A percentile compares a stretch with the other conserved stretches of the same genome.
Evolutionary conservation across 495 filamentous ascomycete species (phyloP).

Genomic region (Collariella sp.): DNA sequence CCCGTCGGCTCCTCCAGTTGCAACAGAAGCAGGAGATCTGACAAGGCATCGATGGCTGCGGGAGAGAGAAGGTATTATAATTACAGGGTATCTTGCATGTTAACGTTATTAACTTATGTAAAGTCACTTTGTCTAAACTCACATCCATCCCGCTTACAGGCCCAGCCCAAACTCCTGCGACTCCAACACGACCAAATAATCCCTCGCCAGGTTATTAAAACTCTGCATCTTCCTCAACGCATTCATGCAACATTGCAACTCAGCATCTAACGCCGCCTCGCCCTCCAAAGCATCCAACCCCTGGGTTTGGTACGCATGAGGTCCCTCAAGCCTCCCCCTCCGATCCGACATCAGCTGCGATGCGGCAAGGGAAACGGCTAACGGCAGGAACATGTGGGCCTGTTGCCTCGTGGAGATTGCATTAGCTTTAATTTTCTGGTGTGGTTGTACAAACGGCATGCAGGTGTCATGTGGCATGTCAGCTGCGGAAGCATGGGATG

Average conservation of each 20-base stretch:
- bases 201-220: constrained; percentile 23
- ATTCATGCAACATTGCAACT: constrained; percentile 17
- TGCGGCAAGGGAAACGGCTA: constrained; percentile 17
- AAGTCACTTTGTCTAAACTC: too few relatives aligned
- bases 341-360: constrained; percentile 8
- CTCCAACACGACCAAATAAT: constrained; percentile 19
- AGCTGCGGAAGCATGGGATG: not conserved
- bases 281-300: not conserved
- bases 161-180: constrained; percentile 10
- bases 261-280: not conserved
- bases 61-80: too few relatives aligned
- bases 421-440: constrained; percentile 4
- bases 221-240: constrained; percentile 23
- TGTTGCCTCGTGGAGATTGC: not conserved
- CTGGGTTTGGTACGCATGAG: not conserved
- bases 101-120: too few relatives aligned
- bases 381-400: constrained; percentile 26
- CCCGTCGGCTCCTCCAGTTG: not conserved
- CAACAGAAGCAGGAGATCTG: not conserved
- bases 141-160: too few relatives aligned
- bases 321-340: not conserved
- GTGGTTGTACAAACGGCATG: not conserved
- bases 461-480: not conserved
- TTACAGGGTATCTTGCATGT: too few relatives aligned
- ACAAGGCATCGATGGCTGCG: too few relatives aligned